Percentiles rank a stretch among this genome's conserved stretches.
Conservation (phyloP, 1,284 basidiomycete genomes). For the Ceratobasidium sp. region DNA sequence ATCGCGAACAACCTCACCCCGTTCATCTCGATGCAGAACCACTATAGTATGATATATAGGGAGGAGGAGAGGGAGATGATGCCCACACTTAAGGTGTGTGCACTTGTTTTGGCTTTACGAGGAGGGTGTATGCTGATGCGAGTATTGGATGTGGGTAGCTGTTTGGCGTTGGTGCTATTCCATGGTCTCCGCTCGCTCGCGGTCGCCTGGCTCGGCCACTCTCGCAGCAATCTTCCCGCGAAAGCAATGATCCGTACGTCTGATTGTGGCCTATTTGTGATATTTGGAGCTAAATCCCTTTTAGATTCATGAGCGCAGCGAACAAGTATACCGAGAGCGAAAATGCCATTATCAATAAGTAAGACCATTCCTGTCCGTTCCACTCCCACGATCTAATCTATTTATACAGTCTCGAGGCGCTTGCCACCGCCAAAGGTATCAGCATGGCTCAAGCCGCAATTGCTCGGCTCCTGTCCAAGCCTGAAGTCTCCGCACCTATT, state of each 20-base stretch:
- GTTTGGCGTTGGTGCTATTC: constrained; percentile 40
- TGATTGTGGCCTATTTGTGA: no score
- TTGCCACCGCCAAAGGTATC: constrained; percentile 48
- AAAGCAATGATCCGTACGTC: constrained; percentile 46
- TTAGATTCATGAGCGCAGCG: neutral
- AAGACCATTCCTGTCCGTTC: no score
- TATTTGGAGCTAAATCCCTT: no score
- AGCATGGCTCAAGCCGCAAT: constrained; percentile 43
- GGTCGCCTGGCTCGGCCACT: constrained; percentile 17
- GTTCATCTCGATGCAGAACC: constrained; percentile 60
- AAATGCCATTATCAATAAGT: constrained; percentile 18
- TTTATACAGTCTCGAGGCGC: constrained; percentile 47
- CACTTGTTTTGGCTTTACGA: neutral
- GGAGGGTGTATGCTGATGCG: constrained; percentile 47
- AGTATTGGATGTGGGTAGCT: no score
- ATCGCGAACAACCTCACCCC: constrained; percentile 54
- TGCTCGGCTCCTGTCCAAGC: constrained; percentile 15
- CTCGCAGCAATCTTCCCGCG: constrained; percentile 43
- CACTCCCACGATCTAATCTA: no score
- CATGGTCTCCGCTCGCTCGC: constrained; percentile 26
- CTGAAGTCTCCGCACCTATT: constrained; percentile 28
- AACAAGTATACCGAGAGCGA: constrained; percentile 1
- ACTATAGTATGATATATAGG: constrained; percentile 47
- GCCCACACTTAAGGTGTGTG: constrained; percentile 42
- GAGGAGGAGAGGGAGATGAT: constrained; percentile 54